Conservation (phyloP, 495 filamentous ascomycete genomes). For the Parmelia sp. region DNA sequence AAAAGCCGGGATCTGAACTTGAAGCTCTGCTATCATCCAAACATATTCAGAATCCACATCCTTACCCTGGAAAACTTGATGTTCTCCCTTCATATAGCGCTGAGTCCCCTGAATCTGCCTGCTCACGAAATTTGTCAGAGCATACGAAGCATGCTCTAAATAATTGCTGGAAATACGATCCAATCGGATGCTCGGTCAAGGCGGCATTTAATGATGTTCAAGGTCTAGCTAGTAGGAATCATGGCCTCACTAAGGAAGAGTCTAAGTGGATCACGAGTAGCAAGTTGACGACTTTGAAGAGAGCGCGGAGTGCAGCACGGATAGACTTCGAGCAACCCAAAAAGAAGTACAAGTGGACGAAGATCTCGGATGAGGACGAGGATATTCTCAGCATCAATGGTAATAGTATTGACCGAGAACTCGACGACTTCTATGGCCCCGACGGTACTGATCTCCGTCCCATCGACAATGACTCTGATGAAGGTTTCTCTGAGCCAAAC, state of each 20-base stretch:
- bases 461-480: neutral
- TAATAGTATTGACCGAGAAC: neutral
- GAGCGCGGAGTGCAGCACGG: neutral
- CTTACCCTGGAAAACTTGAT: neutral
- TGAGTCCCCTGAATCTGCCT: neutral
- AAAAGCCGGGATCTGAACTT: neutral
- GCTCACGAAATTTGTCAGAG: neutral
- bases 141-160: conserved; percentile 3
- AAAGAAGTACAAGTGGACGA: neutral
- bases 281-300: neutral
- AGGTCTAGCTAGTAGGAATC: neutral
- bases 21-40: neutral
- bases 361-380: neutral
- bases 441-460: neutral
- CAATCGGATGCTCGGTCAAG: neutral
- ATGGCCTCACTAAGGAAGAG: neutral
- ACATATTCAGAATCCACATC: neutral
- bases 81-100: neutral
- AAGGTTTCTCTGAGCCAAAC: neutral
- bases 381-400: neutral
- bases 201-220: neutral
- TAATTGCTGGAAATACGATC: neutral
- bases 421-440: conserved; percentile 3
- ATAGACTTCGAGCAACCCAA: neutral
- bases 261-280: neutral